Conservation (phyloP, 768 basidiomycete species). For the Paxillus ammoniavirescens region DNA sequence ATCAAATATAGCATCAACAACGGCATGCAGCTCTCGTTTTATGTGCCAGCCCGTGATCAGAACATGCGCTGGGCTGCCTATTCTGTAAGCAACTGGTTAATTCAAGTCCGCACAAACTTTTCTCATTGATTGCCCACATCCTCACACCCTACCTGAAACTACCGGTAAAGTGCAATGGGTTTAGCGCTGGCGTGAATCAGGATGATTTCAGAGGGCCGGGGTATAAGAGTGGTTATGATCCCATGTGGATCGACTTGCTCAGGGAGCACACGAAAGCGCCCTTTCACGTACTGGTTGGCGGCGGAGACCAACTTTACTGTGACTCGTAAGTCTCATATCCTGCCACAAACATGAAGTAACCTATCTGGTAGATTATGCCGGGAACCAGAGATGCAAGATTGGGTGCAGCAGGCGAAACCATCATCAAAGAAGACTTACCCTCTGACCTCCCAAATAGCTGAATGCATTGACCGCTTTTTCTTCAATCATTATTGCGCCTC, state of each 20-base stretch:
- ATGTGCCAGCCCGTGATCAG: conserved; percentile 74
- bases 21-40: conserved; percentile 75
- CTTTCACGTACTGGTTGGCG: conserved; percentile 90
- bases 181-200: conserved; percentile 85
- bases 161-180: conserved; percentile 72
- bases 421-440: conserved; percentile 56
- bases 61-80: conserved; percentile 92
- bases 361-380: conserved; percentile 57
- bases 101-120: not conserved
- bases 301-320: conserved; percentile 92
- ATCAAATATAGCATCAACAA: conserved; percentile 82
- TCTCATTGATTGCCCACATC: not conserved
- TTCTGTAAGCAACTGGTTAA: conserved; percentile 51
- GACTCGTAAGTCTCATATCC: conserved; percentile 51
- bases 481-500: conserved; percentile 89
- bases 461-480: conserved; percentile 81
- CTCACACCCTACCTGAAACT: not conserved
- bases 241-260: conserved; percentile 93
- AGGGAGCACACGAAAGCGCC: conserved; percentile 75
- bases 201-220: conserved; percentile 83
- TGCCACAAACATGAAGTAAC: not conserved
- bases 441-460: conserved; percentile 68
- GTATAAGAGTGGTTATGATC: conserved; percentile 81
- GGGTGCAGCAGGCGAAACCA: conserved; percentile 63
- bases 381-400: conserved; percentile 87